A percentile compares a stretch with the other conserved stretches of the same genome.
Evolutionary conservation across 257 asterid species (phyloP).

Genomic region (Solanum raphanifolium): DNA sequence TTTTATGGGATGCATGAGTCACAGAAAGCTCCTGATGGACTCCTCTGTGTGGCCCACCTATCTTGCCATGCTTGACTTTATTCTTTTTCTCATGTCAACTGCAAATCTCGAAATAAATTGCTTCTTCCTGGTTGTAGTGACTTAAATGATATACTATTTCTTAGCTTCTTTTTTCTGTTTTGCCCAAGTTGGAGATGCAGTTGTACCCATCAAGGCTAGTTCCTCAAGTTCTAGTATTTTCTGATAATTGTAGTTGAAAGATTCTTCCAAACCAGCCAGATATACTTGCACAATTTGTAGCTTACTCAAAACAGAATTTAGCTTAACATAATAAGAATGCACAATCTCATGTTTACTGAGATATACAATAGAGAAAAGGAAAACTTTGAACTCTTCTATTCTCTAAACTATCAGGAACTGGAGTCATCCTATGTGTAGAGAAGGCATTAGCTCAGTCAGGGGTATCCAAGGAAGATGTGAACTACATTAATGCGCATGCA

Average conservation of each 20-base stretch:
- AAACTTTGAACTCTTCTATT: constrained; percentile 5
- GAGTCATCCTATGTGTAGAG: constrained; percentile 81
- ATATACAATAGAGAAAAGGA: not conserved
- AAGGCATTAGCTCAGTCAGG: constrained; percentile 97
- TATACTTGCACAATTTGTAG: not conserved
- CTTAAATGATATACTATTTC: not conserved
- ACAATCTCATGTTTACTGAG: not conserved
- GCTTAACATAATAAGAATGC: not conserved
- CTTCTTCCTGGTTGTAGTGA: not conserved
- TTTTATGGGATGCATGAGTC: not conserved
- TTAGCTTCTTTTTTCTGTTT: not conserved
- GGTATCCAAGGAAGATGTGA: constrained; percentile 74
- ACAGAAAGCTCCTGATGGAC: not conserved
- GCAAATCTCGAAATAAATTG: not conserved
- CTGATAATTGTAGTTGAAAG: not conserved
- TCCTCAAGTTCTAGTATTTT: not conserved
- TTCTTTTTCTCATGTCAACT: not conserved
- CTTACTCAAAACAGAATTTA: not conserved
- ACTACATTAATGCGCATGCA: constrained; percentile 96
- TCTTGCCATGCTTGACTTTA: not conserved
- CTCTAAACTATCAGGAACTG: constrained; percentile 55
- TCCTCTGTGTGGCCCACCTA: not conserved
- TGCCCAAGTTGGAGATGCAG: not conserved
- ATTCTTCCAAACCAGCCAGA: not conserved
- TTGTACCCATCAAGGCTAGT: not conserved